phyloP scores from a whole-genome alignment of 148 eudicot genomes.

The Rhododendron henanense region DNA sequence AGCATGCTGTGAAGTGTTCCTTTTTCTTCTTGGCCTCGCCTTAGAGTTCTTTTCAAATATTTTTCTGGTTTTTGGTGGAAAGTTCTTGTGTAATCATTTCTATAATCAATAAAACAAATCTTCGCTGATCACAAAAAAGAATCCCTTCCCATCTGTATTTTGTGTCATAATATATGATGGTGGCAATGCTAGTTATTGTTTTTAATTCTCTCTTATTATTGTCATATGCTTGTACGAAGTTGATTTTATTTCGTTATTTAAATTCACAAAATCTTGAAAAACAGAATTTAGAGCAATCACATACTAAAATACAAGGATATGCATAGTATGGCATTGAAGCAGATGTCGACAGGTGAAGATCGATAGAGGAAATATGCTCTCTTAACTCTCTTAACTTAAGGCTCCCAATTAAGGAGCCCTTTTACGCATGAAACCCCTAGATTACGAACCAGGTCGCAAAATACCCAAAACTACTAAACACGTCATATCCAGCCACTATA shows the following conservation, averaged over 20 bases:
- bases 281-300: not conserved
- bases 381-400: not conserved
- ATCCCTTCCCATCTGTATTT: not conserved
- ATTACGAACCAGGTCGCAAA: not conserved
- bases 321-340: not conserved
- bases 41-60: too few relatives aligned
- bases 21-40: too few relatives aligned
- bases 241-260: not conserved
- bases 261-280: not conserved
- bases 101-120: too few relatives aligned
- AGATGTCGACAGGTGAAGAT: not conserved
- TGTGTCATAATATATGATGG: not conserved
- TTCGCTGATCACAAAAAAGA: not conserved
- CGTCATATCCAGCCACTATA: not conserved
- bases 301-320: not conserved
- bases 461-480: not conserved
- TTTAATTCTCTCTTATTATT: not conserved
- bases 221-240: not conserved
- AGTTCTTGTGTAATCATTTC: too few relatives aligned
- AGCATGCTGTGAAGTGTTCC: too few relatives aligned
- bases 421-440: not conserved
- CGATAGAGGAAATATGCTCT: not conserved
- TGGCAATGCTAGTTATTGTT: not conserved
- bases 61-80: too few relatives aligned
- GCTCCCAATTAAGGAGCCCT: not conserved